These are phyloP conservation scores for Zygotorulaspora sp. DNA, from an alignment of 805 yeast genomes.

Conservation along the genomic window DNA sequence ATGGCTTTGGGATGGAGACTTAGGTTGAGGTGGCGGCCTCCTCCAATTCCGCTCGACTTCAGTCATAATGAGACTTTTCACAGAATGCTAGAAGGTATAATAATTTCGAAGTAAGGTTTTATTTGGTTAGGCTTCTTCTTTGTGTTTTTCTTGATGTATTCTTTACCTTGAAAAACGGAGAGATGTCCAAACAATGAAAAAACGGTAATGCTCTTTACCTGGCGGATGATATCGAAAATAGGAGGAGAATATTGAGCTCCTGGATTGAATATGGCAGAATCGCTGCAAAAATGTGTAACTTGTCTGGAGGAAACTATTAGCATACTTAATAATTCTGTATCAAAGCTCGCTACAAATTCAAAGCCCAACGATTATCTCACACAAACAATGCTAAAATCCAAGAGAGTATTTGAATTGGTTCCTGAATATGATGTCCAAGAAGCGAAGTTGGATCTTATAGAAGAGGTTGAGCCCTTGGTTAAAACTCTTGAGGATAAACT, in stretches of 20 bases:
- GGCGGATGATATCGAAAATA: no score
- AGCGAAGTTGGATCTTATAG: constrained; percentile 32
- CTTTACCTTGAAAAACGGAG: constrained; percentile 1
- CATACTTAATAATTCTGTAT: constrained; percentile 22
- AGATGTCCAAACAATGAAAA: no score
- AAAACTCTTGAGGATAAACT: constrained; percentile 26
- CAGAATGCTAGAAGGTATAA: no score
- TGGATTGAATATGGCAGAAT: constrained; percentile 20
- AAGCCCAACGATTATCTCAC: constrained; percentile 24
- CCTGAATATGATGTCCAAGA: constrained; percentile 35
- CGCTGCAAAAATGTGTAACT: constrained; percentile 22
- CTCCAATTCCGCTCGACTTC: constrained; percentile 19
- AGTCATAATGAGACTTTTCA: constrained; percentile 6
- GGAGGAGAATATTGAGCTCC: no score
- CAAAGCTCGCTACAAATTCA: constrained; percentile 17
- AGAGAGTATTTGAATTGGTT: constrained; percentile 29
- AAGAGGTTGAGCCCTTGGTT: constrained; percentile 32
- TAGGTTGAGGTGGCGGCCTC: constrained; percentile 13
- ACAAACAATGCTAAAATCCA: constrained; percentile 24
- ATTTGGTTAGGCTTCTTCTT: neutral
- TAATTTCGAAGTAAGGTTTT: neutral
- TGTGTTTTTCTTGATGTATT: neutral
- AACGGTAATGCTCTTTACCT: no score
- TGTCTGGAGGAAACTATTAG: constrained; percentile 22
- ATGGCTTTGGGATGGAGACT: constrained; percentile 8